Base-by-base conservation (phyloP, 2,329 filamentous ascomycete species). In the Colletotrichum agaves region DNA sequence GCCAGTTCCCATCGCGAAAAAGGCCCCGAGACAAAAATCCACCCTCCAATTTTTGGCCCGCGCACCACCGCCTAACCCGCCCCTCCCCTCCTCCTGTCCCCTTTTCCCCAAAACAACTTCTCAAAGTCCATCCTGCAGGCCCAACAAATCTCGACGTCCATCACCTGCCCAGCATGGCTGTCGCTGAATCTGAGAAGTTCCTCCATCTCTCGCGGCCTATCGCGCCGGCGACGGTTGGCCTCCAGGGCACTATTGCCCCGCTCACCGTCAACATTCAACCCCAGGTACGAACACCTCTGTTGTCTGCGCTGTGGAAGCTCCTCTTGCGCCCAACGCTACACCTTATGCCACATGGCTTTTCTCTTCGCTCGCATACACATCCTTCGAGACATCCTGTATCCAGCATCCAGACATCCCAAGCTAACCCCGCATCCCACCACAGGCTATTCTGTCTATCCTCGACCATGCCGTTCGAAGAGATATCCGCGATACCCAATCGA, bases 401-500 rank as follows among this genome's bases (percentile, higher is more conserved):
- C 10, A 41, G 15, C 17, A 43, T 46, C 11, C 13, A 8, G 23
- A 33, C 21, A 59, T 43, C 39, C 35, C 15, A 39, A 58, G 60
- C 56, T 57, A 39, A 67, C 53, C 53, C 64, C 41, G n/a, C 35
- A n/a, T 21, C 31, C 44, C 39, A 27, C 63, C 27, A 37, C 49
- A 90, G 89, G 88, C 89, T 67, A 83, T 91, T 71, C 85, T 97
- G 85, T 85, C 90, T 77, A 88, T 97, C 85, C 83, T 97, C 79
- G 96, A 99, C 83, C 96, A 99, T 85, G 94, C 95, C 73, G 89
- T 95, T 73, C 93, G 96, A 81, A 91, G 95, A 77, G 94, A 97
- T 76, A 82, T 83, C 73, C 83, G 83, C 74, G 85, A 89, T 73
- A 90, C 91, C 72, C 93, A 97, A 81, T 94, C 96, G 77, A 93